Percentiles rank a stretch among this genome's conserved stretches.
Evolutionary conservation across 1,139 yeast genomes (phyloP).

Genomic region (Hemisphaericaspora xylanilytica): DNA sequence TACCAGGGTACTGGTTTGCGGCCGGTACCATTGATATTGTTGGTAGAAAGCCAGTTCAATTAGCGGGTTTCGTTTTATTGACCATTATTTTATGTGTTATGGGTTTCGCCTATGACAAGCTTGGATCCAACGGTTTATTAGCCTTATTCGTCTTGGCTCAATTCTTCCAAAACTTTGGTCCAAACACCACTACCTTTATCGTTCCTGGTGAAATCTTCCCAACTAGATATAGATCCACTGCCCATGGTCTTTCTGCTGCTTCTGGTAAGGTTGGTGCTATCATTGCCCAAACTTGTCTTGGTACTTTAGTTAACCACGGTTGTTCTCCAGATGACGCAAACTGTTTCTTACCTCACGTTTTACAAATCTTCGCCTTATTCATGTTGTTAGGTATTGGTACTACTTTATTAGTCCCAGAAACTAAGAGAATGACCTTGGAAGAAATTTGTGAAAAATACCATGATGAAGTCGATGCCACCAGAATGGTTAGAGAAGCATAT

Average conservation of each 20-base stretch:
- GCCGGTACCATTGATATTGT: slow-evolving; percentile 72
- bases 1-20: slow-evolving; percentile 87
- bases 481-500: slow-evolving; percentile 37
- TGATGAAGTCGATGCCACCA: slow-evolving; percentile 63
- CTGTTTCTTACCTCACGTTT: slow-evolving; percentile 87
- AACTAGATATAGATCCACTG: slow-evolving; percentile 95
- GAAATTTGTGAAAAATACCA: slow-evolving; percentile 74
- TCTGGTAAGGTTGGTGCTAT: slow-evolving; percentile 96
- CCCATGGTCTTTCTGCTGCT: slow-evolving; percentile 97
- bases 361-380: slow-evolving; percentile 89
- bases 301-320: slow-evolving; percentile 76
- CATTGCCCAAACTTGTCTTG: slow-evolving; percentile 87
- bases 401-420: slow-evolving; percentile 76
- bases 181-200: slow-evolving; percentile 93
- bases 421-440: slow-evolving; percentile 85
- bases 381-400: slow-evolving; percentile 74
- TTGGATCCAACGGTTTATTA: slow-evolving; percentile 59
- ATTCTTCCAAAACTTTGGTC: slow-evolving; percentile 89
- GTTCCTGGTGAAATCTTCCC: slow-evolving; percentile 98
- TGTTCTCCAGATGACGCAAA: slow-evolving; percentile 58
- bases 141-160: slow-evolving; percentile 75
- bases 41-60: slow-evolving; percentile 82
- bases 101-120: slow-evolving; percentile 76
- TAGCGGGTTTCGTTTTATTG: slow-evolving; percentile 67
- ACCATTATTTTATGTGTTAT: slow-evolving; percentile 67